Conservation (phyloP, 805 yeast genomes). For the Ogataea minuta region DNA sequence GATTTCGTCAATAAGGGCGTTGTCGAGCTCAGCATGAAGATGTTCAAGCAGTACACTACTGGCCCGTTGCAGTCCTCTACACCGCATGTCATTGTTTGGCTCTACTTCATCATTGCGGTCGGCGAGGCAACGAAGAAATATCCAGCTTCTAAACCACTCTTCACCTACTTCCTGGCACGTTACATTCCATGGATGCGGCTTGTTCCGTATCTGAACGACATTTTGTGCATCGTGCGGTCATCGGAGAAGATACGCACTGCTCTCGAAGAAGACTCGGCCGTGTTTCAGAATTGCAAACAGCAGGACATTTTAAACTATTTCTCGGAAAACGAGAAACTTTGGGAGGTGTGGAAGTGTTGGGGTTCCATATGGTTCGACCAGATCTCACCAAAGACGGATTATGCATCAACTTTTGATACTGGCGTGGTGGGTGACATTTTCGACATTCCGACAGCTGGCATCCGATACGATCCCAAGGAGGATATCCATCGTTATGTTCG, state of each 20-base stretch:
- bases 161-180: conserved; percentile 50
- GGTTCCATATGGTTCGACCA: conserved; percentile 79
- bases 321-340: conserved; percentile 57
- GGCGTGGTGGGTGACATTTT: conserved; percentile 60
- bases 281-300: conserved; percentile 19
- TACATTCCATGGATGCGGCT: conserved; percentile 70
- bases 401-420: conserved; percentile 45
- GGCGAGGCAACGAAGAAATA: conserved; percentile 50
- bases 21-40: conserved; percentile 64
- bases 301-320: conserved; percentile 47
- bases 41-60: conserved; percentile 59
- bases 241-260: conserved; percentile 22
- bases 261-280: conserved; percentile 12
- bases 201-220: conserved; percentile 59
- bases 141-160: conserved; percentile 47
- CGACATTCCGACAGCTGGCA: conserved; percentile 68
- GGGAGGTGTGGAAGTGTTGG: conserved; percentile 85
- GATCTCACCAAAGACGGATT: conserved; percentile 52
- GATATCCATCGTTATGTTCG: conserved; percentile 53
- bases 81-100: conserved; percentile 75
- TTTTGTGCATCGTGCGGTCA: conserved; percentile 39
- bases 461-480: conserved; percentile 42
- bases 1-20: conserved; percentile 60
- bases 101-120: conserved; percentile 65
- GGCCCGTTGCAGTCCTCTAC: conserved; percentile 73